Base-by-base conservation (phyloP, 345 rosid genomes). In the Fremontodendron californicum region DNA sequence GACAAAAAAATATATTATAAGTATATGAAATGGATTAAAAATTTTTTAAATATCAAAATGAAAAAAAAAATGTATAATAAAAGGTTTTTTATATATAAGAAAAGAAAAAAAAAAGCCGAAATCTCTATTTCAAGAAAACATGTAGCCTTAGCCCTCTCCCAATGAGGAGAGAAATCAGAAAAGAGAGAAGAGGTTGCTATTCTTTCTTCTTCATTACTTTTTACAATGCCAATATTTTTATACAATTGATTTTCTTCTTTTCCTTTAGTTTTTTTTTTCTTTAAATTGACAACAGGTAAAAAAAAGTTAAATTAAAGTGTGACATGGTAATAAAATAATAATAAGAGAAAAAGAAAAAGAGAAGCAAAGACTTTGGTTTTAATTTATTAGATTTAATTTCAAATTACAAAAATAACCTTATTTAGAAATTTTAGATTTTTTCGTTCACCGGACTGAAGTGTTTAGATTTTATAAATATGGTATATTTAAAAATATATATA, bases 141-240 rank as follows among this genome's bases (percentile, higher is more conserved):
- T 25, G 62, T 21, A 23, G 15, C n/a, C 35, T 29, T 60, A 29
- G 65, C 9, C 35, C 35, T 33, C 4, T 35, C 4, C 79, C 73
- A 81, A 61, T 43, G 61, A 42, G 82, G 63, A 58, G 65, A 78
- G 25, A 67, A 49, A 64, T 23, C 68, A 35, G 19, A 43, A 37
- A 9, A 58, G 66, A 73, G 27, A 57, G 81, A 33, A 79, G 83
- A 75, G 79, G 91, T 87, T 84, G 81, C 86, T 89, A 42, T 90
- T 89, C 71, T 86, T 79, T 78, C 83, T 81, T 46, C 85, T 75
- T 80, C 85, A 51, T 72, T 78, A 78, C 84, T 77, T 77, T 83
- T 79, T 75, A 80, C 82, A 55, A 79, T 62, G 43, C 84, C 87
- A 23, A 62, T 81, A 74, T 67, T 81, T 73, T 74, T 64, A 23